These are phyloP conservation scores for Leccinellum rugosiceps DNA, from an alignment of 768 basidiomycete species.

Conservation along the genomic window DNA sequence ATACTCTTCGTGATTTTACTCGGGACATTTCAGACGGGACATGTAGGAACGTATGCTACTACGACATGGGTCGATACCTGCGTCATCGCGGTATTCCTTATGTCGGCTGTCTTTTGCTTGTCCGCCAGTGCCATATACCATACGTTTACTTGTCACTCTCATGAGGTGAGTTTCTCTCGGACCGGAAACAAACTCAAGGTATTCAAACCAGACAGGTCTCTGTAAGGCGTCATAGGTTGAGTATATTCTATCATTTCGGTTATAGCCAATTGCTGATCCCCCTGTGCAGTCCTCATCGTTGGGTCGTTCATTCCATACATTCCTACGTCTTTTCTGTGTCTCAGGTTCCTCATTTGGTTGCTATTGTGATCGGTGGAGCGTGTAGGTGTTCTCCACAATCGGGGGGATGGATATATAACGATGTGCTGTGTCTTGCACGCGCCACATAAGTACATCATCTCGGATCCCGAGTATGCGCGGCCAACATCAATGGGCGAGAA, in stretches of 20 bases:
- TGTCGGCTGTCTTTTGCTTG: constrained; percentile 72
- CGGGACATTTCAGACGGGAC: constrained; percentile 47
- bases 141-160: constrained; percentile 68
- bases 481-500: constrained; percentile 77
- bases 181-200: neutral
- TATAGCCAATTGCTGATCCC: constrained; percentile 4
- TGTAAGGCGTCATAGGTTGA: constrained; percentile 58
- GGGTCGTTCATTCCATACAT: constrained; percentile 78
- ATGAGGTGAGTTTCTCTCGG: constrained; percentile 43
- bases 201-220: constrained; percentile 45
- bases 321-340: constrained; percentile 66
- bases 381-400: constrained; percentile 42
- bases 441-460: constrained; percentile 74
- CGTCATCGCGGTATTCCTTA: constrained; percentile 62
- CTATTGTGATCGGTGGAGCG: constrained; percentile 50
- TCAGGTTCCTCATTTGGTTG: constrained; percentile 52
- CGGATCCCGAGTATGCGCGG: constrained; percentile 74
- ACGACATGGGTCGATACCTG: constrained; percentile 60
- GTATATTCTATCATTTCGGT: constrained; percentile 1
- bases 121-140: constrained; percentile 72
- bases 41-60: constrained; percentile 49
- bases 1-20: constrained; percentile 57
- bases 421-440: constrained; percentile 34
- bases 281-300: constrained; percentile 52
- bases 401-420: neutral